A percentile compares a stretch with the other conserved stretches of the same genome.
phyloP scores from a whole-genome alignment of 176 grass and related monocot genomes.

The Rhipidocladum racemiflorum region DNA sequence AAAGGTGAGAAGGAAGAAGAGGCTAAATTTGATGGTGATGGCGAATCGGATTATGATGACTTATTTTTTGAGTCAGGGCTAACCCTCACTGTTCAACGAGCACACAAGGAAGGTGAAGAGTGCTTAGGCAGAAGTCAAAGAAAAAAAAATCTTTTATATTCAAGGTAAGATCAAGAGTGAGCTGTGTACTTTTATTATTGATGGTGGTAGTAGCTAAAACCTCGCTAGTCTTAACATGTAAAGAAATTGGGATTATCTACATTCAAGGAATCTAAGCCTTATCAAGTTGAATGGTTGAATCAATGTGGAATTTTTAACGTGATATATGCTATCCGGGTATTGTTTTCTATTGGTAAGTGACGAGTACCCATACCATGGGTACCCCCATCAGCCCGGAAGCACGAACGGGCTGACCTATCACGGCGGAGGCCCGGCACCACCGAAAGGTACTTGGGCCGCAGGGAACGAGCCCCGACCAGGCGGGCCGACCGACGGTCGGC shows the following conservation, averaged over 20 bases:
- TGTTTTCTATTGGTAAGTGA: no score
- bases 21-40: not conserved
- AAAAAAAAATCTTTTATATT: not conserved
- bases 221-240: not conserved
- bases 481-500: no score
- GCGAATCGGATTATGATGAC: not conserved
- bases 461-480: no score
- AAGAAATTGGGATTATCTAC: not conserved
- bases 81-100: not conserved
- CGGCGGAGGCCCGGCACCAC: no score
- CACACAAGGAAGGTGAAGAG: not conserved
- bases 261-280: not conserved
- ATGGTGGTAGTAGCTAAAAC: not conserved
- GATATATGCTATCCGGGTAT: no score
- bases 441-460: no score
- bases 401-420: no score
- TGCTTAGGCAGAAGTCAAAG: not conserved
- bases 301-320: no score
- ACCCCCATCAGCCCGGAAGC: no score
- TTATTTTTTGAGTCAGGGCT: not conserved
- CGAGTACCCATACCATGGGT: no score
- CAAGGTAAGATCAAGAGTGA: not conserved
- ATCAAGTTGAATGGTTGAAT: not conserved
- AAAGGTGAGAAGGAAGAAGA: not conserved
- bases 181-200: not conserved